Evolutionary conservation across 75 land plant genomes (phyloP), one percentile per base, ranked within the genome.

Genomic region (Chamaecyparis obtusa): DNA sequence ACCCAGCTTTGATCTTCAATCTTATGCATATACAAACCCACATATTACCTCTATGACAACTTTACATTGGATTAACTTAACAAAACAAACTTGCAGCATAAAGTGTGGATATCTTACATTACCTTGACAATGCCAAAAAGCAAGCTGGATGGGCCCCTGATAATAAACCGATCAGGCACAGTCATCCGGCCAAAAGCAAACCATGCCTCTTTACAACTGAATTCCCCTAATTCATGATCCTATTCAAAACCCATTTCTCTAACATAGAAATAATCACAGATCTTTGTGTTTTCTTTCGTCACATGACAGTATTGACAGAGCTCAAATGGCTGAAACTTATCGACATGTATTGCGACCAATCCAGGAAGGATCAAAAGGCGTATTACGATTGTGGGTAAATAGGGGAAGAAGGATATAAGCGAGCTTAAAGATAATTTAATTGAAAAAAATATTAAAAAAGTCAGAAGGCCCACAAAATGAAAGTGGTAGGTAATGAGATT

Each of bases 111-210:
- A 77, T 77, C 5, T 77, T 77, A 36, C 80, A 77, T 77, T 77
- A 77, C 80, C 80, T 77, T 39, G 80, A 77, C 37, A 77, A 77
- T 39, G 80, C 80, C 80, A 77, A 16, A 39, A 74, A 39, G 16
- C 39, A 77, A 39, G 43, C 43, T 39, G 21, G 2, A 16, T 77
- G 35, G 37, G 21, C 44, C 80, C 24, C 80, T 36, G 80, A 39
- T 77, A 5, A 77, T 37, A 41, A 77, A 39, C 43, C 41, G 80
- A 77, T 77, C 80, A 77, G 80, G 80, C 80, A 37, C 24, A 77
- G 43, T 77, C 80, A 77, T 7, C 80, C 39, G 39, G 44, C 27
- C 44, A 77, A 17, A 37, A 36, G 80, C 41, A 6, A 36, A 3
- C 43, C 80, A 39, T 1, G 44, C 80, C 43, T 37, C 24, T 17